A percentile compares a stretch with the other conserved stretches of the same genome.
Conservation (phyloP, 1,284 basidiomycete species). For the Flammula alnicola region DNA sequence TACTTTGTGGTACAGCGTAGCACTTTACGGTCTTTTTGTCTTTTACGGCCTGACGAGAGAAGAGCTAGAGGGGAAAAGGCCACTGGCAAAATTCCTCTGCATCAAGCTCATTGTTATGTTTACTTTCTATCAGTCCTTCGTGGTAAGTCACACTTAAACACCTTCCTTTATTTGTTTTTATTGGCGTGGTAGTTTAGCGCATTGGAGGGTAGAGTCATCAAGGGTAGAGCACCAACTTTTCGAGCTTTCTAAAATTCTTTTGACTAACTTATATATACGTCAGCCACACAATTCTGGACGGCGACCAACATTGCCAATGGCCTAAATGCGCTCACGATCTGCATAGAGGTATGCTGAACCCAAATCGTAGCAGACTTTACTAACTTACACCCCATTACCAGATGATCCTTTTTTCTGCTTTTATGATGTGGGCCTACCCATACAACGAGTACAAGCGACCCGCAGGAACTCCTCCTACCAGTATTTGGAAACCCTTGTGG, state of each 20-base stretch:
- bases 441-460: slow-evolving; percentile 65
- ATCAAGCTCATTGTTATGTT: slow-evolving; percentile 90
- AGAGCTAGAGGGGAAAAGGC: slow-evolving; percentile 73
- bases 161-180: neutral
- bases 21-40: slow-evolving; percentile 77
- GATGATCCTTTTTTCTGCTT: slow-evolving; percentile 82
- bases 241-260: neutral
- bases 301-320: slow-evolving; percentile 81
- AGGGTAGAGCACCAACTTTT: slow-evolving; percentile 52
- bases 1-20: slow-evolving; percentile 55
- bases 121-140: slow-evolving; percentile 79
- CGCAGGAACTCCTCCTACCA: slow-evolving; percentile 41
- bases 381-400: slow-evolving; percentile 27
- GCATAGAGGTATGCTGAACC: slow-evolving; percentile 66
- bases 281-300: slow-evolving; percentile 81
- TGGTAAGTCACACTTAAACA: slow-evolving; percentile 49
- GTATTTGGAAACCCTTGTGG: slow-evolving; percentile 69
- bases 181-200: slow-evolving; percentile 51
- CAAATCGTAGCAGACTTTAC: neutral
- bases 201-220: slow-evolving; percentile 65
- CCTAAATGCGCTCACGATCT: slow-evolving; percentile 79
- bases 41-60: slow-evolving; percentile 83
- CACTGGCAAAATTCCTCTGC: slow-evolving; percentile 80
- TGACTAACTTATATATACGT: slow-evolving; percentile 2
- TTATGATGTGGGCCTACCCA: slow-evolving; percentile 85